Evolutionary conservation across 768 basidiomycete species (phyloP), one percentile per base, ranked within the genome.

Genomic region (Xerocomellus chrysenteron): DNA sequence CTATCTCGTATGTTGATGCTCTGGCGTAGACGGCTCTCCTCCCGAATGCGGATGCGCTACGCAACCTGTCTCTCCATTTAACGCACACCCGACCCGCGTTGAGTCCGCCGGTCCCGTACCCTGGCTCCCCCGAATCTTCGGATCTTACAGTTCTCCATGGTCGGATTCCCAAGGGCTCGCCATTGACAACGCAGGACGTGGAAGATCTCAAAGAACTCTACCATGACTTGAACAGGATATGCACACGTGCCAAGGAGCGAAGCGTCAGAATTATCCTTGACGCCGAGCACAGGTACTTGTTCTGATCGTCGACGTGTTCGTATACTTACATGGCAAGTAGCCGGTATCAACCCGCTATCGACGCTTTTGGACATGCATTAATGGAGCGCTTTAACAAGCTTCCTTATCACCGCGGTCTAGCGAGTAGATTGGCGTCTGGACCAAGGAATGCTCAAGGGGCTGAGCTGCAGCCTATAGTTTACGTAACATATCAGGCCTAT

Each of bases 401-500:
- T 33, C 55, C 68, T 7, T 28, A 55, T 42, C 44, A 70, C n/a
- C 61, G 5, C 12, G 39, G 46, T 5, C 13, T 37, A 30, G 13
- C 35, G 12, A 40, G 42, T 33, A 28, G 53, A 63, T 61, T 49
- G 55, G 35, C 24, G 4, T 44, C 49, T 44, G 39, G 35, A 45
- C 3, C 50, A 14, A 55, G 14, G 7, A 32, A 43, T 16, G 11
- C 50, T 7, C 28, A 12, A 17, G 37, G n/a, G 2, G 26, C 26
- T n/a, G 59, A 59, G n/a, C 72, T 83, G 5, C 84, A 85, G 52
- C 91, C 92, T 0, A 75, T 93, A 5, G 73, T 94, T 2, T 94
- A 94, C 69, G 86, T 82, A 2, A 97, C 94, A 0, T 93, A 86
- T 73, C 94, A 98, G 68, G 88, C 92, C 0, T 97, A 96, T 72